These are phyloP conservation scores for Erodium texanum DNA, from an alignment of 441 rosid genomes.

Conservation along the genomic window DNA sequence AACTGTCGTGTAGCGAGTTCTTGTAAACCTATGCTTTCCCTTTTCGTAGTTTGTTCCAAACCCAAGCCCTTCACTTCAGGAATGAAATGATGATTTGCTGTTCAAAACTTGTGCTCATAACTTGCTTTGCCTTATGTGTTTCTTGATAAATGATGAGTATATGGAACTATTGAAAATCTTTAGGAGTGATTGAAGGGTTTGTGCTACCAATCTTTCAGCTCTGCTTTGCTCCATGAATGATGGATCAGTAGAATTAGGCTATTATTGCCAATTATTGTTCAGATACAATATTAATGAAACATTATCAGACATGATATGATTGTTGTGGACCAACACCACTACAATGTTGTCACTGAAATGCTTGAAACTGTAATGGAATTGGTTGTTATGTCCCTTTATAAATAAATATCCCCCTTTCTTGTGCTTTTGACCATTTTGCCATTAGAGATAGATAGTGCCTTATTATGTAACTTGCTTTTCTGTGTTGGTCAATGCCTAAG, in stretches of 20 bases:
- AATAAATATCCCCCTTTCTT: background rate
- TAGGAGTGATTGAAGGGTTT: background rate
- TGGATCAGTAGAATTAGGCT: background rate
- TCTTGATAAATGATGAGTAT: no score
- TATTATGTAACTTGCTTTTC: background rate
- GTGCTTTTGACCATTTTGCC: background rate
- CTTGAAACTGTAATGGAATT: background rate
- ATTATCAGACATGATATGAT: background rate
- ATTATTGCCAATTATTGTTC: slow-evolving; percentile 2
- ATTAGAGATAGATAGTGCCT: background rate
- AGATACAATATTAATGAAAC: background rate
- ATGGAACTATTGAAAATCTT: no score
- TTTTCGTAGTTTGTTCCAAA: background rate
- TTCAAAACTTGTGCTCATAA: background rate
- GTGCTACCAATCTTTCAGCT: background rate
- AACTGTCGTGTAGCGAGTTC: background rate
- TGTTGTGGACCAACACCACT: slow-evolving; percentile 2
- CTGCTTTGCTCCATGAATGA: background rate
- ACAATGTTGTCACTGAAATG: background rate
- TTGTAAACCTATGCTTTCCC: background rate
- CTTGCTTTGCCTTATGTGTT: background rate
- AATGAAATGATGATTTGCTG: background rate
- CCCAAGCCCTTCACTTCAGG: background rate
- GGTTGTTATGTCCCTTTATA: background rate
- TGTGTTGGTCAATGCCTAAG: background rate